These are phyloP conservation scores for Fusarium setosum DNA, from an alignment of 2,329 filamentous ascomycete species.

Conservation along the genomic window DNA sequence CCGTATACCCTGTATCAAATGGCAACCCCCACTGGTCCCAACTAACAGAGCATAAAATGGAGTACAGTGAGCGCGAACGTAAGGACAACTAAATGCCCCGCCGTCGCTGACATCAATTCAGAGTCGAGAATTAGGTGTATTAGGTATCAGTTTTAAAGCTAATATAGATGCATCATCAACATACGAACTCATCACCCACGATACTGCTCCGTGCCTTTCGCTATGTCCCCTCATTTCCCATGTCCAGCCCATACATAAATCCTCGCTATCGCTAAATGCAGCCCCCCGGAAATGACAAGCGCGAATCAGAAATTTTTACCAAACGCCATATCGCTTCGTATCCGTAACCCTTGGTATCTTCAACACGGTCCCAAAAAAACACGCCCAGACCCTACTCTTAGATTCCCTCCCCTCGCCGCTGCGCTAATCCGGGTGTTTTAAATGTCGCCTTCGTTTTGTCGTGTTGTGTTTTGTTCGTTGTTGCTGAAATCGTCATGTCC, in stretches of 20 bases:
- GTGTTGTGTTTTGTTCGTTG: slow-evolving; percentile 12
- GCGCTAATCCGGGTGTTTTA: slow-evolving; percentile 1
- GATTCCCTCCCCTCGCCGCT: neutral
- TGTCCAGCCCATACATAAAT: slow-evolving; percentile 1
- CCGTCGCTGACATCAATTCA: no score
- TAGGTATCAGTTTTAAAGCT: slow-evolving; percentile 28
- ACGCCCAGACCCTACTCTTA: slow-evolving; percentile 35
- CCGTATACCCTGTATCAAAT: no score
- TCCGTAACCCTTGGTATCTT: slow-evolving; percentile 40
- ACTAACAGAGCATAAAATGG: no score
- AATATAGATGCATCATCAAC: slow-evolving; percentile 3
- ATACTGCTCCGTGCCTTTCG: slow-evolving; percentile 6
- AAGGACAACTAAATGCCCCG: neutral
- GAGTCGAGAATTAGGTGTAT: slow-evolving; percentile 36
- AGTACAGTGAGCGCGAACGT: no score
- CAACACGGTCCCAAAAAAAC: slow-evolving; percentile 36
- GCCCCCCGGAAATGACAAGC: slow-evolving; percentile 10
- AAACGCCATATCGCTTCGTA: slow-evolving; percentile 35
- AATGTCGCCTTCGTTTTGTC: slow-evolving; percentile 4
- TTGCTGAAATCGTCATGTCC: neutral
- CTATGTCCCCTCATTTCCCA: slow-evolving; percentile 2
- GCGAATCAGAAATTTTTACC: slow-evolving; percentile 5
- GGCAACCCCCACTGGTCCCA: no score
- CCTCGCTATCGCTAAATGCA: slow-evolving; percentile 35
- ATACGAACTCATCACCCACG: slow-evolving; percentile 18